phyloP scores from a whole-genome alignment of 2,329 filamentous ascomycete species.

The Fragosphaeria purpurea region DNA sequence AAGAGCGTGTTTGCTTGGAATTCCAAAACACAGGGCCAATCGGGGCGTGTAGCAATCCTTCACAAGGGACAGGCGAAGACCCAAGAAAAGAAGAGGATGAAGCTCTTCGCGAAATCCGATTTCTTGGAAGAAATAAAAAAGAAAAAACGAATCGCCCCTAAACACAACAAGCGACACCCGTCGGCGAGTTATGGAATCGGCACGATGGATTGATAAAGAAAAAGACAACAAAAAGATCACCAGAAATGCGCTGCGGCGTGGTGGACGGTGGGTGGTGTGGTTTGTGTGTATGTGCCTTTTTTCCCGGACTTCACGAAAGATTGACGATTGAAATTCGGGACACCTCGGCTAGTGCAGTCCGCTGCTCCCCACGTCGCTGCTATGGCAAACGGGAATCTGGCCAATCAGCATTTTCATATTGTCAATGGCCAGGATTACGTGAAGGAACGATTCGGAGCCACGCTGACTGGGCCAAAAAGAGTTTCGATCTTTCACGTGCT shows the following conservation, averaged over 20 bases:
- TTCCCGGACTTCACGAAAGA: slow-evolving; percentile 8
- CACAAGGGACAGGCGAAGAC: not conserved
- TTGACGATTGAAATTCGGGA: slow-evolving; percentile 12
- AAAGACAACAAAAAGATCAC: not conserved
- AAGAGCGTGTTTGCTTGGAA: not conserved
- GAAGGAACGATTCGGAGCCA: slow-evolving; percentile 12
- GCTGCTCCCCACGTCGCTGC: slow-evolving; percentile 3
- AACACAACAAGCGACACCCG: no score
- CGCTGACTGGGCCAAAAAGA: slow-evolving; percentile 14
- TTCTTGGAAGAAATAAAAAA: not conserved
- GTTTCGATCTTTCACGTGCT: slow-evolving; percentile 2
- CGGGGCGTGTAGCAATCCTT: no score
- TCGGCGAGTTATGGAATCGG: no score
- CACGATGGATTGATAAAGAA: not conserved
- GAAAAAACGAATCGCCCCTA: not conserved
- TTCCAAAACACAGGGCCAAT: no score
- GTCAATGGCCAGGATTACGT: slow-evolving; percentile 9
- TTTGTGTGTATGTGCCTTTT: slow-evolving; percentile 3
- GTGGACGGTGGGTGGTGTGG: not conserved
- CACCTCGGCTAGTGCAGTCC: slow-evolving; percentile 14
- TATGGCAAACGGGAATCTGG: not conserved
- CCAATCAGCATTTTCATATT: slow-evolving; percentile 13
- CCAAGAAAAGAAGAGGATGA: not conserved
- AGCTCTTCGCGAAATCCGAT: no score
- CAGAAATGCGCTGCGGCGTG: not conserved